Base-by-base conservation (phyloP, 257 asterid species). In the Solanum boliviense region DNA sequence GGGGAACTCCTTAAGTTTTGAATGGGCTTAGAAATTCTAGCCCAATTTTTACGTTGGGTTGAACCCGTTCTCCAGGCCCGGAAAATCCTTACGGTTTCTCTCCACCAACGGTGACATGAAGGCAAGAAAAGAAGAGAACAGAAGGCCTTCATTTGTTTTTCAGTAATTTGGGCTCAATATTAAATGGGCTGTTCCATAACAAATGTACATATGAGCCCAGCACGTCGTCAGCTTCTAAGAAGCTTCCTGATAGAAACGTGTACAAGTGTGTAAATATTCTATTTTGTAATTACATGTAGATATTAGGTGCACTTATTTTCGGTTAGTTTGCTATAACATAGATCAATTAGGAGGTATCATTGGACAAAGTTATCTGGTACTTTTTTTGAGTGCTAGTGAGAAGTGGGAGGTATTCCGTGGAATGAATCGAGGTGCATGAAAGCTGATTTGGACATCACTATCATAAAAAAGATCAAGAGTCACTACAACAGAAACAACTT, bases 371-470 rank as follows among this genome's bases (percentile, higher is more conserved):
- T 15, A 15, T 13, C 5, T 48, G 21, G 7, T 48, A 15, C 21
- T 16, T 13, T 0, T 48, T 48, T 48, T 20, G 21, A 2, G 21
- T 13, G 21, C 7, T 1, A 48, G 21, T 5, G 21, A 15, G 7
- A 48, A 15, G 21, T 15, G 20, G 1, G 6, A 48, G 8, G 58
- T 52, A 52, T 16, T 0, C 0, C 9, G 60, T 52, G 9, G 1
- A 48, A 48, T 5, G 5, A 48, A 6, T 48, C 0, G 3, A 48
- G 23, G 9, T 16, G 23, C 1, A 3, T 2, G 9, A 48, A 16
- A 52, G 0, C 0, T 52, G 21, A 52, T 1, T 0, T 5, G 9
- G 0, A 52, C 1, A 52, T 0, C 23, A 52, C 1, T 0, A 52
- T 16, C 23, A 52, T 52, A 16, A 16, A 48, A 48, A 5, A 21